A percentile compares a stretch with the other conserved stretches of the same genome.
phyloP scores from a whole-genome alignment of 2,329 filamentous ascomycete species.

The Chalaropsis thielavioides region DNA sequence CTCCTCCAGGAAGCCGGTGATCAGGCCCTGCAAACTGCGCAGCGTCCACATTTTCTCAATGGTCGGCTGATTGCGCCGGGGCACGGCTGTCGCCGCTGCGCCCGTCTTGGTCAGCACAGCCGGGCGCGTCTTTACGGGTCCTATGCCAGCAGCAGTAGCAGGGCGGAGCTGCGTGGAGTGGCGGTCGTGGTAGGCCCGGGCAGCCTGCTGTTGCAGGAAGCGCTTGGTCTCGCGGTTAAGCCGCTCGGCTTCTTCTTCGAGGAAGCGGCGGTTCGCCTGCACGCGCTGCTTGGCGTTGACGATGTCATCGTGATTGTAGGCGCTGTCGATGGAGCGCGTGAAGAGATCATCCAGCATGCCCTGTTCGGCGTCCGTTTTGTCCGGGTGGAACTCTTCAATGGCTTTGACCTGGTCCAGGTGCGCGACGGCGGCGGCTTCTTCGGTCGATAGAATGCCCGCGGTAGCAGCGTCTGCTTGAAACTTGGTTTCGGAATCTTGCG shows the following conservation, averaged over 20 bases:
- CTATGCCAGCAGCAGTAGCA: constrained; percentile 37
- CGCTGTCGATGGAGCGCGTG: constrained; percentile 74
- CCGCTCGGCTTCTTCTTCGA: constrained; percentile 48
- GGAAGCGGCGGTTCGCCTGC: constrained; percentile 59
- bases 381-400: constrained; percentile 48
- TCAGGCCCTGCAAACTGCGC: constrained; percentile 9
- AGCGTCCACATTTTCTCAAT: constrained; percentile 16
- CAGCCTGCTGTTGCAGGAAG: constrained; percentile 32
- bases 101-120: constrained; percentile 27
- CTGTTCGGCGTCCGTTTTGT: constrained; percentile 39
- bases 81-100: constrained; percentile 18
- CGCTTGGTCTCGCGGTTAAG: constrained; percentile 16
- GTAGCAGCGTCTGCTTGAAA: not conserved
- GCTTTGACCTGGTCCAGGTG: constrained; percentile 34
- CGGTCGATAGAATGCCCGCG: constrained; percentile 5
- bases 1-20: constrained; percentile 52
- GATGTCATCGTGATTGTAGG: constrained; percentile 84
- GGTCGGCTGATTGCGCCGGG: constrained; percentile 32
- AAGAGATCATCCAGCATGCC: constrained; percentile 84
- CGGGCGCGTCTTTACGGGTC: constrained; percentile 47
- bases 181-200: constrained; percentile 39
- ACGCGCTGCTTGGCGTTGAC: constrained; percentile 60
- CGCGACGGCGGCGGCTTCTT: constrained; percentile 13
- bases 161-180: constrained; percentile 55
- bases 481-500: not conserved